These are phyloP conservation scores for Coemansia sp. DNA, from an alignment of 192 early-diverging fungal genomes.

Conservation along the genomic window DNA sequence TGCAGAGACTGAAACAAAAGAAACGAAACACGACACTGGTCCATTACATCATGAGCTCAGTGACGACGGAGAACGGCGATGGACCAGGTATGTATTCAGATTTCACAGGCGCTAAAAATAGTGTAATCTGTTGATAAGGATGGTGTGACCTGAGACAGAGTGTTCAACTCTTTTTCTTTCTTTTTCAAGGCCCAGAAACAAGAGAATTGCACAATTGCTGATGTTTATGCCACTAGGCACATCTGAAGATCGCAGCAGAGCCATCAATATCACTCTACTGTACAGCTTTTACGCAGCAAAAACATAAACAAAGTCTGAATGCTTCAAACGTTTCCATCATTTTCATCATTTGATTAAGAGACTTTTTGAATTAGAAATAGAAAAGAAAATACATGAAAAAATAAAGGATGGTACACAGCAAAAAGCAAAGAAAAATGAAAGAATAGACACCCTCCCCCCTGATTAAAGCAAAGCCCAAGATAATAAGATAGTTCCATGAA, in stretches of 20 bases:
- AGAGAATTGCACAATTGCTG: not conserved
- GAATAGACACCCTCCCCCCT: not conserved
- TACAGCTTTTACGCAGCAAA: not conserved
- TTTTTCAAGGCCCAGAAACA: not conserved
- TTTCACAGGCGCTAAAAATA: too few relatives aligned
- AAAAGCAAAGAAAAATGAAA: not conserved
- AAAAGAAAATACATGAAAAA: slow-evolving; percentile 1
- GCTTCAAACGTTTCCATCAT: too few relatives aligned
- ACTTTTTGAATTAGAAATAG: not conserved
- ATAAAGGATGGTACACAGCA: not conserved
- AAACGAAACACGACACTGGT: not conserved
- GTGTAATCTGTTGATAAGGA: not conserved
- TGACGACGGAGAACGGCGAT: too few relatives aligned
- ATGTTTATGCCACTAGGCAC: not conserved
- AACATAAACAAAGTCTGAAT: not conserved
- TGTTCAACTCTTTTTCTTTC: too few relatives aligned
- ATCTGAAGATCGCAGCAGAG: not conserved
- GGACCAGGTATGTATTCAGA: too few relatives aligned
- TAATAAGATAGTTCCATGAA: not conserved
- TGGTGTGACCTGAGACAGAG: not conserved
- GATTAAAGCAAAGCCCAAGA: not conserved
- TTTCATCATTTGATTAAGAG: not conserved
- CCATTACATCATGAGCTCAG: too few relatives aligned
- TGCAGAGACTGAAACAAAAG: not conserved
- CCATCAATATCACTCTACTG: not conserved